Evolutionary conservation across 768 basidiomycete species (phyloP).

Genomic region (Tephrocybe sp.): DNA sequence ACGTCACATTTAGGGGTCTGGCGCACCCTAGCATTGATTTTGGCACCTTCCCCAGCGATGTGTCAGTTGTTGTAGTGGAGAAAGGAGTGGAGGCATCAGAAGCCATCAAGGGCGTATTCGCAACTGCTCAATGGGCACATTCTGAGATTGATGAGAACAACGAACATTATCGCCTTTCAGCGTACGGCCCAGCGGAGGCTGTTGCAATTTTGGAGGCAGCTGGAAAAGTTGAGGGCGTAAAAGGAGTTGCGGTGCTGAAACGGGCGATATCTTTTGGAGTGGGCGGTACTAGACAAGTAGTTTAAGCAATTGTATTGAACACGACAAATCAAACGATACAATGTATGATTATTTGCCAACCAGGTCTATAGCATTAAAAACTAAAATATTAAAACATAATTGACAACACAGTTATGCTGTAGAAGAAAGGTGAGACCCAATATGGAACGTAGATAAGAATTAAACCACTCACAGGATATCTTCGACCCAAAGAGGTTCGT

Average conservation of each 20-base stretch:
- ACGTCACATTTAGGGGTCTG: constrained; percentile 33
- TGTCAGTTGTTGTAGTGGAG: constrained; percentile 6
- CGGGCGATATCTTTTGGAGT: neutral
- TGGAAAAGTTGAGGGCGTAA: neutral
- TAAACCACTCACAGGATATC: constrained; percentile 12
- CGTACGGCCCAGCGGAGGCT: neutral
- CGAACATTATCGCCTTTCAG: constrained; percentile 3
- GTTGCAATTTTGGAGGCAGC: neutral
- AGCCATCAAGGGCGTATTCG: neutral
- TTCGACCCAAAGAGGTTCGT: constrained; percentile 18
- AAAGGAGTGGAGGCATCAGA: constrained; percentile 1
- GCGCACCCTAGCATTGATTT: constrained; percentile 42
- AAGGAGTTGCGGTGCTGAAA: neutral
- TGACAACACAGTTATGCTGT: no score
- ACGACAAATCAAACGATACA: no score
- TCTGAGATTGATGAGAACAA: neutral
- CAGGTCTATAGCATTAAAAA: no score
- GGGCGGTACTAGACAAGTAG: neutral
- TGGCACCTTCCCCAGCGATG: constrained; percentile 21
- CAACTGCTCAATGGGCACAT: constrained; percentile 1
- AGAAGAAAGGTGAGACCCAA: no score
- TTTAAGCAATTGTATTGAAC: neutral
- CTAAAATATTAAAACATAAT: no score
- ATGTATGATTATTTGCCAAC: no score
- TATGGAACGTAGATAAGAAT: no score